A percentile compares a stretch with the other conserved stretches of the same genome.
These are phyloP conservation scores for Bruguiera parviflora DNA, from an alignment of 345 rosid species.

Conservation along the genomic window DNA sequence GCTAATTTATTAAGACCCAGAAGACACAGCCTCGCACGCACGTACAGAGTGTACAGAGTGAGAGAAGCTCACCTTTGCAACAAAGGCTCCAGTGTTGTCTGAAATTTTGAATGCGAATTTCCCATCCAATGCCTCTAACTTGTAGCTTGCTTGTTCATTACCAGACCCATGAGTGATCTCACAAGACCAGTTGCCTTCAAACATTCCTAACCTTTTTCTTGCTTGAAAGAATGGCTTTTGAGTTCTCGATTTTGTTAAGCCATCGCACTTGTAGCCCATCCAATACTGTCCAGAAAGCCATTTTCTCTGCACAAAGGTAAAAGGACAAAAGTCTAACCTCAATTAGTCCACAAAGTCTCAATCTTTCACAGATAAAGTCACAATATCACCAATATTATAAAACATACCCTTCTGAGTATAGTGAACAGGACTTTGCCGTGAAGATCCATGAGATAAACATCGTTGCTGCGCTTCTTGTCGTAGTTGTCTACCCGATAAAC, in stretches of 20 bases:
- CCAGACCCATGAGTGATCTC: conserved; percentile 9
- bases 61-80: conserved; percentile 21
- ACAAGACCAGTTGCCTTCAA: background rate
- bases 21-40: too few species aligned
- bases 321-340: too few species aligned
- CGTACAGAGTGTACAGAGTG: too few species aligned
- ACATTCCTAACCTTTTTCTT: conserved; percentile 1
- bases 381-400: too few species aligned
- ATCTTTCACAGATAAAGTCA: too few species aligned
- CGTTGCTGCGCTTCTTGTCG: conserved; percentile 29
- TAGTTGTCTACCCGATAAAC: conserved; percentile 53
- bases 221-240: conserved; percentile 18
- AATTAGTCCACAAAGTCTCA: too few species aligned
- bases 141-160: conserved; percentile 9
- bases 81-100: conserved; percentile 7
- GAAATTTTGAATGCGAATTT: conserved; percentile 25
- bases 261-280: conserved; percentile 27
- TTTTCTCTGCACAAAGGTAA: conserved; percentile 12
- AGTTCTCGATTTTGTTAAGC: background rate
- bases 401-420: conserved; percentile 32
- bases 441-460: conserved; percentile 62
- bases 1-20: too few species aligned
- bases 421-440: conserved; percentile 53
- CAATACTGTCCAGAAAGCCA: conserved; percentile 13
- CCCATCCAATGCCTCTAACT: conserved; percentile 13